These are phyloP conservation scores for Carex cristatella DNA, from an alignment of 176 grass and related monocot genomes.

Conservation along the genomic window DNA sequence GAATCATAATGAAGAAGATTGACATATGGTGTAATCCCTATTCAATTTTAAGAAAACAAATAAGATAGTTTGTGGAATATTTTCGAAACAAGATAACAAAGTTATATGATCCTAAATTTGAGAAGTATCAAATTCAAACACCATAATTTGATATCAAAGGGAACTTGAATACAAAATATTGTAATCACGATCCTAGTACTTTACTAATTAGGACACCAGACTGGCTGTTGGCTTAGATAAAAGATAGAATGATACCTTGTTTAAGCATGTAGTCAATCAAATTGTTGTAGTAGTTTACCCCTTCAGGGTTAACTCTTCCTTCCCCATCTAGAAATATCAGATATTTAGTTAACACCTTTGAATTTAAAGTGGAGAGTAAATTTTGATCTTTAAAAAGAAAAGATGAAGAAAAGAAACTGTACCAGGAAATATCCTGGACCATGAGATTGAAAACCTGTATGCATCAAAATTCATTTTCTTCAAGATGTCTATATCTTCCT, in stretches of 20 bases:
- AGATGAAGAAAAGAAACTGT: neutral
- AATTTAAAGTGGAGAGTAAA: neutral
- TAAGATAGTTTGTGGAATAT: neutral
- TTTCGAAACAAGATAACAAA: conserved; percentile 13
- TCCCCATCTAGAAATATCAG: conserved; percentile 30
- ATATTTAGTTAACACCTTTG: neutral
- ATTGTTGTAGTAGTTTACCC: conserved; percentile 64
- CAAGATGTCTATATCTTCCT: conserved; percentile 18
- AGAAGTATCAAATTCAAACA: neutral
- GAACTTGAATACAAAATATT: neutral
- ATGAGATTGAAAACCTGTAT: conserved; percentile 70
- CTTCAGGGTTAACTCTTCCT: conserved; percentile 43
- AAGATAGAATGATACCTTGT: conserved; percentile 33
- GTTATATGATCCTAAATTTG: neutral
- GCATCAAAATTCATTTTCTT: conserved; percentile 48
- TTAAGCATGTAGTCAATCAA: conserved; percentile 63
- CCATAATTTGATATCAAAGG: neutral
- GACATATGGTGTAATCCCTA: conserved; percentile 51
- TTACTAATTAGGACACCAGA: neutral
- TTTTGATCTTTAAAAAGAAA: neutral
- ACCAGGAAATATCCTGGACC: conserved; percentile 53
- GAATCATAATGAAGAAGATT: conserved; percentile 63
- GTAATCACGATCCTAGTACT: neutral
- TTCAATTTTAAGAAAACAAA: conserved; percentile 24
- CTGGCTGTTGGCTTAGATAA: neutral